phyloP scores from a whole-genome alignment of 2,329 filamentous ascomycete genomes.

The Fusarium floridanum region DNA sequence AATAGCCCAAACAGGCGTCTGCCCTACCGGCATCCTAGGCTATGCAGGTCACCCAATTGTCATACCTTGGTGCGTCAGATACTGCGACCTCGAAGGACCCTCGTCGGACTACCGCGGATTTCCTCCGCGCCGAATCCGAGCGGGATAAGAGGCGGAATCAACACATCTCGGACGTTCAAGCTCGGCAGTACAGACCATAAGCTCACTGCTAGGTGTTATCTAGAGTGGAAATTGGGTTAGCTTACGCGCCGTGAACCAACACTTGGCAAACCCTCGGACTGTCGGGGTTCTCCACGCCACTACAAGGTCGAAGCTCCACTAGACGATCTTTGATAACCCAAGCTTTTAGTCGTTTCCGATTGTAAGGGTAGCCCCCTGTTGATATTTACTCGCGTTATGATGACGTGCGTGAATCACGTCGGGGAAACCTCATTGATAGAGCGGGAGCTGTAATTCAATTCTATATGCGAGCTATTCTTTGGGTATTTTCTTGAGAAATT shows the following conservation, averaged over 20 bases:
- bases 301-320: neutral
- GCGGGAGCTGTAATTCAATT: neutral
- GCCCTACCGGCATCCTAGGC: neutral
- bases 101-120: neutral
- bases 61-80: neutral
- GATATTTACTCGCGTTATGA: neutral
- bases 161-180: neutral
- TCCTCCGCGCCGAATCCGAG: neutral
- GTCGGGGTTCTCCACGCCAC: neutral
- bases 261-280: neutral
- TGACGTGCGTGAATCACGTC: neutral
- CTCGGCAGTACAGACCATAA: no score
- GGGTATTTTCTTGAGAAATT: slow-evolving; percentile 1
- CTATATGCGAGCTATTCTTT: slow-evolving; percentile 1
- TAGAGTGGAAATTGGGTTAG: neutral
- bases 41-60: neutral
- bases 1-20: neutral
- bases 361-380: neutral
- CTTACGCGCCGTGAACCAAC: neutral
- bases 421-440: neutral
- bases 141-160: neutral
- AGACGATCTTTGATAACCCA: neutral
- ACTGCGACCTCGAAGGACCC: neutral
- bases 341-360: neutral
- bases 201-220: neutral